These are phyloP conservation scores for Sugiyamaella neomexicana DNA, from an alignment of 1,139 yeast genomes.

Conservation along the genomic window DNA sequence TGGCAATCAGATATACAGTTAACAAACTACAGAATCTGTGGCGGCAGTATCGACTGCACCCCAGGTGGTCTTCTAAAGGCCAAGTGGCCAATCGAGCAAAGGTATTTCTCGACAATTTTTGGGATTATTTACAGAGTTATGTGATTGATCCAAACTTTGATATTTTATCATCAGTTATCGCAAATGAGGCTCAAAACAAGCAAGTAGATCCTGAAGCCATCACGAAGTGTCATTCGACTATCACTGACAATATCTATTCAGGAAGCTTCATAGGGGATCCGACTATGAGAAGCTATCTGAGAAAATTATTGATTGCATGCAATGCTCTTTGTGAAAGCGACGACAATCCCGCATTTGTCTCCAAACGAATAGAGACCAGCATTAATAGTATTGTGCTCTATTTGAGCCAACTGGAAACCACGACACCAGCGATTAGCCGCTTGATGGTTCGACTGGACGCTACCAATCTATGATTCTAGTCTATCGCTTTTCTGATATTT, in stretches of 20 bases:
- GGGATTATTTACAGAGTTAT: conserved; percentile 32
- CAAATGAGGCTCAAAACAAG: conserved; percentile 7
- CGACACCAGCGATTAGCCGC: conserved; percentile 13
- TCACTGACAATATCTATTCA: conserved; percentile 21
- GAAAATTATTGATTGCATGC: conserved; percentile 23
- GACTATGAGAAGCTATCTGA: conserved; percentile 19
- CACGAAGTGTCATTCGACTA: conserved; percentile 20
- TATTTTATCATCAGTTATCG: conserved; percentile 6
- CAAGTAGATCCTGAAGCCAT: conserved; percentile 27
- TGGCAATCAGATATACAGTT: conserved; percentile 23
- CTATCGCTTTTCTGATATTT: conserved; percentile 23
- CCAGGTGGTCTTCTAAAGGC: not conserved
- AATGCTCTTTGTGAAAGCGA: conserved; percentile 6
- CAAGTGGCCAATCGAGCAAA: conserved; percentile 21
- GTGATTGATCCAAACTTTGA: conserved; percentile 25
- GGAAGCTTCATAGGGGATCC: conserved; percentile 23
- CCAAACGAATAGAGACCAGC: not conserved
- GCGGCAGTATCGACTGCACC: conserved; percentile 17
- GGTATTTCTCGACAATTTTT: conserved; percentile 28
- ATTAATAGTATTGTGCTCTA: conserved; percentile 4
- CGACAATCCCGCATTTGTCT: not conserved
- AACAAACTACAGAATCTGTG: conserved; percentile 21
- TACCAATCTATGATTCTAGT: not conserved
- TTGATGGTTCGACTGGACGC: conserved; percentile 12
- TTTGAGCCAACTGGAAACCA: conserved; percentile 7